Base-by-base conservation (phyloP, 192 early-diverging fungal genomes). In the Dissophora globulifera region DNA sequence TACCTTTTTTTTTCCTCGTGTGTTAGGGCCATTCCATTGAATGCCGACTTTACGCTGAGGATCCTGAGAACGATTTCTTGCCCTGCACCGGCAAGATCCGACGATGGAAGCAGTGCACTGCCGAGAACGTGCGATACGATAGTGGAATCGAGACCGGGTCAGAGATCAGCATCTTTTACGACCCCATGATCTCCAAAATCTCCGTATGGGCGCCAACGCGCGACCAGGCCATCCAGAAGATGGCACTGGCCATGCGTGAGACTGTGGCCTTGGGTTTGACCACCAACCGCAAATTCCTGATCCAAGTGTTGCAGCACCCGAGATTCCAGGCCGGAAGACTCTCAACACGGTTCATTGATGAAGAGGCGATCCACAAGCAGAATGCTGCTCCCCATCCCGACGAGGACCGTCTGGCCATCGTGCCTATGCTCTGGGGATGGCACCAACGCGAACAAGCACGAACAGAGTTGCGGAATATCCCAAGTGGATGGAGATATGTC, bases 171-270 rank as follows among this genome's bases (percentile, higher is more conserved):
- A 83, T 87, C 49, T 86, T 67, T 38, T 90, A 90, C 51, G 88
- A 90, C 29, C 82, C 88, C 5, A 82, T 90, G 79, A 82, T 90
- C 43, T 80, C 86, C 48, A 90, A 90, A 63, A 72, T 90, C 29
- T 85, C 79, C 23, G 83, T 84, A 9, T 81, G 82, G 66, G 87
- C 83, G 2, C 82, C 86, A 6, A 87, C 87, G 2, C 85, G 87
- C n/a, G 69, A 48, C 4, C 78, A 86, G 46, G 84, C 85, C 25
- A 72, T 89, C 27, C 75, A 64, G 20, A 71, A 58, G 17, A 83
- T 84, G 82, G 35, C 63, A 0, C 35, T 62, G 17, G 84, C 78
- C 1, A 53, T 87, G 30, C 42, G 69, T 1, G 74, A 84, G 49
- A 86, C 82, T 12, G 79, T 83, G 3, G 75, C 84, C 40, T 53